Conservation (phyloP, 2,329 filamentous ascomycete genomes). For the Xylariaceae sp. region DNA sequence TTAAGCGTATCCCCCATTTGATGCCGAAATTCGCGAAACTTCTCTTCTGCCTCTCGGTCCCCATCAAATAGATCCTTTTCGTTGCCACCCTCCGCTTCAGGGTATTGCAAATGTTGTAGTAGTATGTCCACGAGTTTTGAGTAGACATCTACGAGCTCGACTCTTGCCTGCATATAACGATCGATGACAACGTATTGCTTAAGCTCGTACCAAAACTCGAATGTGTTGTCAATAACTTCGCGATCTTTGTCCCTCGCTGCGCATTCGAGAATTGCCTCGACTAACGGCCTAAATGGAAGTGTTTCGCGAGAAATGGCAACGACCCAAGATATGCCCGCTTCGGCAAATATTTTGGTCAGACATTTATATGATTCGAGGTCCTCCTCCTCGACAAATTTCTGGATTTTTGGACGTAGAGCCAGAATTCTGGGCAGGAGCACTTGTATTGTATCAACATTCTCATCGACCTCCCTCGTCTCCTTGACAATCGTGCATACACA, state of each 20-base stretch:
- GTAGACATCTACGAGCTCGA: constrained; percentile 74
- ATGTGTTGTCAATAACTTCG: constrained; percentile 89
- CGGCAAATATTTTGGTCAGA: constrained; percentile 82
- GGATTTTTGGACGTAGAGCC: constrained; percentile 69
- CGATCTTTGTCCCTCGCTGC: constrained; percentile 79
- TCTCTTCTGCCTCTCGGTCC: constrained; percentile 91
- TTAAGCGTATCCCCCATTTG: constrained; percentile 97
- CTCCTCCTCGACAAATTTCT: constrained; percentile 68
- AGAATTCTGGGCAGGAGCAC: constrained; percentile 76
- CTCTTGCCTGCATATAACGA: constrained; percentile 74
- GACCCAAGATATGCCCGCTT: constrained; percentile 92
- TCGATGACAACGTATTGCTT: constrained; percentile 94
- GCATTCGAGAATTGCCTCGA: constrained; percentile 89
- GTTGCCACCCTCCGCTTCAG: constrained; percentile 64
- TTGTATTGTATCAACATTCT: constrained; percentile 76
- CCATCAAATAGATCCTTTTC: constrained; percentile 88
- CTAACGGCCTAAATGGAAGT: constrained; percentile 71
- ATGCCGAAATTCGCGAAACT: constrained; percentile 93
- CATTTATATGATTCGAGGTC: constrained; percentile 83
- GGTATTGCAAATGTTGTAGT: constrained; percentile 84
- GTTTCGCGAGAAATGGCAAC: constrained; percentile 84
- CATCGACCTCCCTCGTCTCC: constrained; percentile 91
- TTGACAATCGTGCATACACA: constrained; percentile 87
- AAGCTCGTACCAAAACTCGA: constrained; percentile 96
- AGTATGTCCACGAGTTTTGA: constrained; percentile 88